Percentiles rank a stretch among this genome's conserved stretches.
These are phyloP conservation scores for Jamesozyma jinghongensis DNA, from an alignment of 805 yeast genomes.

Conservation along the genomic window DNA sequence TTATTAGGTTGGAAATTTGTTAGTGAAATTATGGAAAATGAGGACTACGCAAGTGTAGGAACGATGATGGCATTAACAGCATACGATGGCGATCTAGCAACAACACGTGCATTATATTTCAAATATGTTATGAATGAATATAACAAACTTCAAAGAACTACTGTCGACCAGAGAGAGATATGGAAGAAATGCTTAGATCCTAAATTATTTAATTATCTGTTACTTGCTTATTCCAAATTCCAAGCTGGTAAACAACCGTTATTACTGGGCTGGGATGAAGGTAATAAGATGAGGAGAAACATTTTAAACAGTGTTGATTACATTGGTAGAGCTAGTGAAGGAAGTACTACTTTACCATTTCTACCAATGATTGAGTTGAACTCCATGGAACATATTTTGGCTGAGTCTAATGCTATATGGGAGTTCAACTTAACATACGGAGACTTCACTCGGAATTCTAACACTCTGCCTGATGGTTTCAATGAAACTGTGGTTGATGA, in stretches of 20 bases:
- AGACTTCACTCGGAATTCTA: slow-evolving; percentile 35
- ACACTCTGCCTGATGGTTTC: slow-evolving; percentile 37
- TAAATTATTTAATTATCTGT: slow-evolving; percentile 36
- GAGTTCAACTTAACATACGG: slow-evolving; percentile 26
- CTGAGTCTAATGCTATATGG: slow-evolving; percentile 77
- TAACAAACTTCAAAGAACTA: slow-evolving; percentile 7
- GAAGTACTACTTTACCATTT: slow-evolving; percentile 45
- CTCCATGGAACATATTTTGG: slow-evolving; percentile 38
- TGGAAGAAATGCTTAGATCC: slow-evolving; percentile 30
- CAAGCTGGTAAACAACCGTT: slow-evolving; percentile 27
- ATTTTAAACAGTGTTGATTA: slow-evolving; percentile 37
- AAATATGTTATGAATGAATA: slow-evolving; percentile 34
- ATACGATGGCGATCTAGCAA: slow-evolving; percentile 64
- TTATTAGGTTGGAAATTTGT: slow-evolving; percentile 68
- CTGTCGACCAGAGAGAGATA: slow-evolving; percentile 1
- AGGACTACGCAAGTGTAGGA: slow-evolving; percentile 30
- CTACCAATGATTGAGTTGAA: slow-evolving; percentile 47
- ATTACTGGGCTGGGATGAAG: slow-evolving; percentile 37
- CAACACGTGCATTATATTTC: slow-evolving; percentile 59
- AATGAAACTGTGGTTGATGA: slow-evolving; percentile 12
- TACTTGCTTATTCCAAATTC: slow-evolving; percentile 42
- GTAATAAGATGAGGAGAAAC: slow-evolving; percentile 39
- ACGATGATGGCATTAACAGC: slow-evolving; percentile 71
- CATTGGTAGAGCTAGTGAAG: slow-evolving; percentile 19
- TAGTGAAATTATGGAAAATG: slow-evolving; percentile 45